A percentile compares a stretch with the other conserved stretches of the same genome.
Conservation (phyloP, 805 yeast genomes). For the Suhomyces sp. region DNA sequence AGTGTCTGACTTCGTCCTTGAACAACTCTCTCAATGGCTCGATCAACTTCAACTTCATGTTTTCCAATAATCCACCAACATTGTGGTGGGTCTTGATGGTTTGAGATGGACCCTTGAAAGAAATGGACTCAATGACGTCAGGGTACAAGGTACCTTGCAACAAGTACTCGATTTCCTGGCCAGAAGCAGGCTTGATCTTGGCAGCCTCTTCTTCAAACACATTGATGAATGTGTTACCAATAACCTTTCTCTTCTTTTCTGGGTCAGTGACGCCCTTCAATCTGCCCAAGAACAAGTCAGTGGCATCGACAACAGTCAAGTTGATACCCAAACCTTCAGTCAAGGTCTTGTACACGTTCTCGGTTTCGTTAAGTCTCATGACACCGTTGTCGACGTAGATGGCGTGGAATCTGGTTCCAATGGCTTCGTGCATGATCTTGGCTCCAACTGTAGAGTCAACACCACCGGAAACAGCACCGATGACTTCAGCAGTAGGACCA, state of each 20-base stretch:
- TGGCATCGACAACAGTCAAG: constrained; percentile 90
- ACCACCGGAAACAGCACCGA: constrained; percentile 99
- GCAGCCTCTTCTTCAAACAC: constrained; percentile 96
- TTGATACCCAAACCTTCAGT: constrained; percentile 93
- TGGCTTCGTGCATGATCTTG: constrained; percentile 95
- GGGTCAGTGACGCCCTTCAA: constrained; percentile 96
- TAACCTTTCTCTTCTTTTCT: constrained; percentile 97
- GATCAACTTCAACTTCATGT: constrained; percentile 96
- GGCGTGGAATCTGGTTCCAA: constrained; percentile 98
- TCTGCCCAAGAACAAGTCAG: constrained; percentile 81
- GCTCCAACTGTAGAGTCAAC: constrained; percentile 99
- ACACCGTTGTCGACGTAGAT: constrained; percentile 97
- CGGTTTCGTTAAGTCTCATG: constrained; percentile 92
- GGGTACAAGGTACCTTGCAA: constrained; percentile 98
- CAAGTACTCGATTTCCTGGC: constrained; percentile 86
- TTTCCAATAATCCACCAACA: constrained; percentile 95
- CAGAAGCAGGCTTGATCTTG: constrained; percentile 82
- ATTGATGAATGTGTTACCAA: constrained; percentile 96
- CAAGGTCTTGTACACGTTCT: constrained; percentile 80
- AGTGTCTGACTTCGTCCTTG: constrained; percentile 97
- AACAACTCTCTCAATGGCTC: constrained; percentile 98
- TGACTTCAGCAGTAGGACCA: constrained; percentile 97
- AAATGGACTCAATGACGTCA: constrained; percentile 96
- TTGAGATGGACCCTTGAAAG: constrained; percentile 99
- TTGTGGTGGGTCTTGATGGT: constrained; percentile 99